Conservation (phyloP, 441 rosid genomes). For the Erysimum pusillum region DNA sequence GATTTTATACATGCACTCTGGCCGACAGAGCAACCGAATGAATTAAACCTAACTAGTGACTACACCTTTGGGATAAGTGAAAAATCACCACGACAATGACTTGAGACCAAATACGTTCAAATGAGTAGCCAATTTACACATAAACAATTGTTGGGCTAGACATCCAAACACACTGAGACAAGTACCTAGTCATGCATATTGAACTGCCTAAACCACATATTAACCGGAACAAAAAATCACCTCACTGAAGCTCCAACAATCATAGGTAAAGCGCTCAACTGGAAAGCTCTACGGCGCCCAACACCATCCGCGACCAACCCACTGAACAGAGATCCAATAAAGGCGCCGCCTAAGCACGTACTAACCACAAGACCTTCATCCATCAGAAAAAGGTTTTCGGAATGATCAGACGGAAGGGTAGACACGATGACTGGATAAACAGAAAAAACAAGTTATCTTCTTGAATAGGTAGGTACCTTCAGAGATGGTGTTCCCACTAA, state of each 20-base stretch:
- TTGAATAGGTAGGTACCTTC: conserved; percentile 59
- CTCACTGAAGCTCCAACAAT: conserved; percentile 85
- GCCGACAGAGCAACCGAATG: conserved; percentile 4
- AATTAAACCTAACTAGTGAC: conserved; percentile 12
- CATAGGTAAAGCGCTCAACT: conserved; percentile 91
- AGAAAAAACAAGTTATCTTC: conserved; percentile 15
- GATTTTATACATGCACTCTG: conserved; percentile 17
- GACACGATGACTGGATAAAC: conserved; percentile 31
- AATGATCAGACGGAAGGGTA: conserved; percentile 26
- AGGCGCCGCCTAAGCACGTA: conserved; percentile 95
- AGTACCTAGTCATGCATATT: conserved; percentile 23
- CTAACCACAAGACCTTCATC: conserved; percentile 96
- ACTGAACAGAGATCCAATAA: conserved; percentile 85
- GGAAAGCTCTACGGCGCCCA: conserved; percentile 93
- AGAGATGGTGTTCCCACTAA: conserved; percentile 70
- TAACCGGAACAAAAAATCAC: conserved; percentile 51
- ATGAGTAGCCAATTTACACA: conserved; percentile 18
- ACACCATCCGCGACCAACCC: conserved; percentile 92
- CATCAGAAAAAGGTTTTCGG: conserved; percentile 44
- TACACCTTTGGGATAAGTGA: conserved; percentile 11
- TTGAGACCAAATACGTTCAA: conserved; percentile 23
- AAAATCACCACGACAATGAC: conserved; percentile 9
- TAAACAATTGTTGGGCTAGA: conserved; percentile 1
- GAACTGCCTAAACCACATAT: conserved; percentile 9
- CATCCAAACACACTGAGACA: conserved; percentile 8